Evolutionary conservation across 2,329 filamentous ascomycete genomes (phyloP).

Genomic region (Grosmannia penicillata): DNA sequence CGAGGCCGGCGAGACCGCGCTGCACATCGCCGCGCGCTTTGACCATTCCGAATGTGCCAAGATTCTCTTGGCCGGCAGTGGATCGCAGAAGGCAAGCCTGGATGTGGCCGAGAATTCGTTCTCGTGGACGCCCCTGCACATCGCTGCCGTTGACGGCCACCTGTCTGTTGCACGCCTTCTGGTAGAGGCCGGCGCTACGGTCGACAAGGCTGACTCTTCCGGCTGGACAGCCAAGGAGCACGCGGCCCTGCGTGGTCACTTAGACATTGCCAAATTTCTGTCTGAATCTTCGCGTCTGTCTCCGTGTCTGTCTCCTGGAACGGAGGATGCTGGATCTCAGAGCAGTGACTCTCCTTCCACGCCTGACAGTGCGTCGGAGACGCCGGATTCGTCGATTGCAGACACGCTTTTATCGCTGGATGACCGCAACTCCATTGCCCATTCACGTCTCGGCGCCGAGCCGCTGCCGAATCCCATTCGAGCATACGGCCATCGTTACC

Average conservation of each 20-base stretch:
- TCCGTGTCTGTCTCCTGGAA: constrained; percentile 11
- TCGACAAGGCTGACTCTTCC: constrained; percentile 64
- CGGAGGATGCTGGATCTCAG: constrained; percentile 14
- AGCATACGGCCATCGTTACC: constrained; percentile 88
- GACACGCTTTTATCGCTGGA: constrained; percentile 44
- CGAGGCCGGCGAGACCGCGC: constrained; percentile 73
- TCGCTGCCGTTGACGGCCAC: constrained; percentile 82
- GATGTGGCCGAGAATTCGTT: constrained; percentile 63
- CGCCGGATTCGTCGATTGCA: constrained; percentile 14
- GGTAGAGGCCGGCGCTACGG: constrained; percentile 61
- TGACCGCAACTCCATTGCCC: constrained; percentile 38
- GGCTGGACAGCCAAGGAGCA: constrained; percentile 94
- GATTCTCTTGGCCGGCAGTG: constrained; percentile 56
- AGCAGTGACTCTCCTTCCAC: constrained; percentile 7
- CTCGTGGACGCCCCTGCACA: constrained; percentile 89
- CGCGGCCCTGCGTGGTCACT: constrained; percentile 76
- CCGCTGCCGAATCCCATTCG: constrained; percentile 59
- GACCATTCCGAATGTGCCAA: constrained; percentile 70
- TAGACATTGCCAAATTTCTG: constrained; percentile 61
- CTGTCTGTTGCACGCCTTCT: constrained; percentile 61
- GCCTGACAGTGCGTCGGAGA: background rate
- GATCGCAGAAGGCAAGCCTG: constrained; percentile 49
- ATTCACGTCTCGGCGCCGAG: constrained; percentile 29
- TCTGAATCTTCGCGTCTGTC: constrained; percentile 30
- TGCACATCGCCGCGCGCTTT: constrained; percentile 84